phyloP scores from a whole-genome alignment of 139 green algal species.

The Deuterostichococcus epilithicus region DNA sequence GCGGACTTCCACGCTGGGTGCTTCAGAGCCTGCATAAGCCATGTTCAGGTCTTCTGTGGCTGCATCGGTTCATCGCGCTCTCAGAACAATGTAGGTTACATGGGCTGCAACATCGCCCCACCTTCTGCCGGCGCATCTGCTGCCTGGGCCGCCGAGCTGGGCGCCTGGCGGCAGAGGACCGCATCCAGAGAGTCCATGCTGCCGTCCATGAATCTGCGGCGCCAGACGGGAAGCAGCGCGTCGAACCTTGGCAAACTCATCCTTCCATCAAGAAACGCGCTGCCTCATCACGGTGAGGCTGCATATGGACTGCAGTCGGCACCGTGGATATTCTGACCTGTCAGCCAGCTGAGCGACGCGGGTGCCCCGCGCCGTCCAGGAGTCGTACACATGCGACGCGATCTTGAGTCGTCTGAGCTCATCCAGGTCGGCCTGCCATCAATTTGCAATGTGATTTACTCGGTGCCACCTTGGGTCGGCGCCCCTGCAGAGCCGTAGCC shows the following conservation, averaged over 20 bases:
- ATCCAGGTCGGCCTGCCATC: neutral
- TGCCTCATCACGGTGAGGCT: neutral
- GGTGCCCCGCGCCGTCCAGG: conserved; percentile 10
- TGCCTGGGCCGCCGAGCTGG: neutral
- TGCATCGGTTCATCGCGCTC: neutral
- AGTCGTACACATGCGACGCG: conserved; percentile 12
- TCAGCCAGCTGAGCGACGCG: conserved; percentile 8
- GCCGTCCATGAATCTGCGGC: conserved; percentile 15
- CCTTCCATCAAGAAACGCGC: neutral
- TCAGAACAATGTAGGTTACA: too few species aligned
- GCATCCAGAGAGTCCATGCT: conserved; percentile 5
- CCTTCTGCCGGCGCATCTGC: neutral
- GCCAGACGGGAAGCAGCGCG: neutral
- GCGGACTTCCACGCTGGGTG: conserved; percentile 9
- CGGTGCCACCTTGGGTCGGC: too few species aligned
- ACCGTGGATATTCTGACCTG: neutral
- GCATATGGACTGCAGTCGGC: too few species aligned
- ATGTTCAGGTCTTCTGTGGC: neutral
- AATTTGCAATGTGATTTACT: neutral
- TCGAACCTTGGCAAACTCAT: neutral
- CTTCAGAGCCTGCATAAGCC: too few species aligned
- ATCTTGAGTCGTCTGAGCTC: neutral
- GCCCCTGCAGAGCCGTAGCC: too few species aligned
- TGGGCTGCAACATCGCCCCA: neutral
- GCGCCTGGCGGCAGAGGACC: neutral